A percentile compares a stretch with the other conserved stretches of the same genome.
Evolutionary conservation across 768 basidiomycete species (phyloP).

Genomic region (Lentinula raphanica): DNA sequence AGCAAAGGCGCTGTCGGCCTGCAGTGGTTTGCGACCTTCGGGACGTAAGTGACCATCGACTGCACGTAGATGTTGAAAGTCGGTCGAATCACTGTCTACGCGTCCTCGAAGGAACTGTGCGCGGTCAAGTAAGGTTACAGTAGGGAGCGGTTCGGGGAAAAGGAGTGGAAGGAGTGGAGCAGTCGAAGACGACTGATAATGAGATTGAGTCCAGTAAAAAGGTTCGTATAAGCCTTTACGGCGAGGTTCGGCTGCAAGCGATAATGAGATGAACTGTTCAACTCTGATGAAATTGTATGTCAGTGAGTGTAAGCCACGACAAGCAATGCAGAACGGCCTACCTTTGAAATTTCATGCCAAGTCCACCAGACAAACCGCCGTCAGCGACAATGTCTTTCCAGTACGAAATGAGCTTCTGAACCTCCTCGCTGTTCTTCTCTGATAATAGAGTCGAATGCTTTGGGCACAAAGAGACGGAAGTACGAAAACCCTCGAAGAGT

Average conservation of each 20-base stretch:
- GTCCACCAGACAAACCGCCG: conserved; percentile 32
- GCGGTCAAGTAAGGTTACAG: conserved; percentile 64
- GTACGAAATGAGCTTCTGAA: conserved; percentile 44
- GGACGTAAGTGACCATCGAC: conserved; percentile 42
- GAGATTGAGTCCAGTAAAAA: conserved; percentile 56
- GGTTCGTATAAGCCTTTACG: conserved; percentile 74
- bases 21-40: conserved; percentile 26
- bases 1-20: conserved; percentile 18
- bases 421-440: conserved; percentile 32
- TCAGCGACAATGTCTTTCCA: conserved; percentile 50
- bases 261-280: conserved; percentile 76
- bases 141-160: conserved; percentile 72
- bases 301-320: conserved; percentile 1
- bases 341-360: conserved; percentile 59
- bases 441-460: conserved; percentile 34
- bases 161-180: conserved; percentile 59
- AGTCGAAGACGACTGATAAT: conserved; percentile 29
- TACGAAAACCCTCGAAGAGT: conserved; percentile 50
- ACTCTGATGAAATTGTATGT: conserved; percentile 37
- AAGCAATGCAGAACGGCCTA: conserved; percentile 26
- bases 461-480: conserved; percentile 46
- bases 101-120: conserved; percentile 59
- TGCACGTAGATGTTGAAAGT: conserved; percentile 53
- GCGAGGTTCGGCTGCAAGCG: conserved; percentile 68
- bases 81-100: conserved; percentile 62